Evolutionary conservation across 2,329 filamentous ascomycete genomes (phyloP).

Genomic region (Capronia epimyces): DNA sequence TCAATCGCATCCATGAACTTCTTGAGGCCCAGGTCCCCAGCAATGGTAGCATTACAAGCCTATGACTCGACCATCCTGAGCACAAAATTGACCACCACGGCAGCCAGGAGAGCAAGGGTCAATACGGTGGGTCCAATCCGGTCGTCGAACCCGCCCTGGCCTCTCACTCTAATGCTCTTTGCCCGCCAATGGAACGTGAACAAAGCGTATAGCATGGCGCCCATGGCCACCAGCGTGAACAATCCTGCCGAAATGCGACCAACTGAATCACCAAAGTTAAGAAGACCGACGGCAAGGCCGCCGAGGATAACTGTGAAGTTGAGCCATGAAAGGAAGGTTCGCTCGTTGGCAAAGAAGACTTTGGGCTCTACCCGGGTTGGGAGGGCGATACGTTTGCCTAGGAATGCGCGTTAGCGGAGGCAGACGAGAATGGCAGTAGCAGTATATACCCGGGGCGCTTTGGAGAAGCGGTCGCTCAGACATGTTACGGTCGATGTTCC

Average conservation of each 20-base stretch:
- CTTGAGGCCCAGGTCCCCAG: not conserved
- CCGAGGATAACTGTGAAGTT: slow-evolving; percentile 99
- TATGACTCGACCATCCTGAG: slow-evolving; percentile 49
- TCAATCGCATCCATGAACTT: not conserved
- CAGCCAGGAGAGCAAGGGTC: slow-evolving; percentile 76
- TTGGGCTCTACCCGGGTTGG: slow-evolving; percentile 98
- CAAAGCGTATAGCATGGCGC: slow-evolving; percentile 90
- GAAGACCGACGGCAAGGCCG: slow-evolving; percentile 88
- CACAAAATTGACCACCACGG: slow-evolving; percentile 94
- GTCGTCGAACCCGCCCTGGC: slow-evolving; percentile 95
- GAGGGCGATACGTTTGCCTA: slow-evolving; percentile 96
- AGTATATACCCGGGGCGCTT: slow-evolving; percentile 71
- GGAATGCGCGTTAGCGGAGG: slow-evolving; percentile 15
- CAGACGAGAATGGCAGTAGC: not conserved
- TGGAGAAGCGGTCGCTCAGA: slow-evolving; percentile 95
- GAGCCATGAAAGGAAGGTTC: slow-evolving; percentile 98
- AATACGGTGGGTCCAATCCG: slow-evolving; percentile 87
- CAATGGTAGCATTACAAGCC: not conserved
- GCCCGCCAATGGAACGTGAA: slow-evolving; percentile 97
- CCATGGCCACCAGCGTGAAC: slow-evolving; percentile 91
- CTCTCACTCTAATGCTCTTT: slow-evolving; percentile 81
- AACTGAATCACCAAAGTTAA: slow-evolving; percentile 94
- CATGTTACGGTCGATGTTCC: slow-evolving; percentile 53
- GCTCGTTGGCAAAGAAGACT: slow-evolving; percentile 99
- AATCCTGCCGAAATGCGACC: slow-evolving; percentile 90